Conservation (phyloP, 2,329 filamentous ascomycete species). For the Aspergillus unguis region DNA sequence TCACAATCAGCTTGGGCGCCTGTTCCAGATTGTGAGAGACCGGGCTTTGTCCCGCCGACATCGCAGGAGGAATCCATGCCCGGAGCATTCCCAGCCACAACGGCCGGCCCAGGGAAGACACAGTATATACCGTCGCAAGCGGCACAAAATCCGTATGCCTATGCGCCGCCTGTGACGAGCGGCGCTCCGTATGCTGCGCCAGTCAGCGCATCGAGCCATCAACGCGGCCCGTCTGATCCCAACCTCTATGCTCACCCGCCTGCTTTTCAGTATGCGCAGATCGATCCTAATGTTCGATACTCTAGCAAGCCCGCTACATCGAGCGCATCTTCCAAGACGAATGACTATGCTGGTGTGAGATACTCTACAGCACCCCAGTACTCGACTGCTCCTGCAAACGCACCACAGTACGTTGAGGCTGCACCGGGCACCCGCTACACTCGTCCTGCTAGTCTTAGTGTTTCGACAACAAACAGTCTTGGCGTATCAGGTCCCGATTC, state of each 20-base stretch:
- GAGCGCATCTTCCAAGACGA: slow-evolving; percentile 19
- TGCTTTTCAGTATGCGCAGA: slow-evolving; percentile 39
- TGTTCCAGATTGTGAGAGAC: slow-evolving; percentile 40
- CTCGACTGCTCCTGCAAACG: slow-evolving; percentile 22
- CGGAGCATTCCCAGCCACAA: slow-evolving; percentile 28
- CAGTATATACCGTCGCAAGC: slow-evolving; percentile 30
- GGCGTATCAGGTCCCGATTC: slow-evolving; percentile 34
- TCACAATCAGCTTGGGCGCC: slow-evolving; percentile 31
- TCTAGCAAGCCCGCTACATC: slow-evolving; percentile 28
- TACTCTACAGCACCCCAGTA: slow-evolving; percentile 21
- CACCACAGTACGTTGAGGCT: slow-evolving; percentile 35
- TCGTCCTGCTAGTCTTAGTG: slow-evolving; percentile 34
- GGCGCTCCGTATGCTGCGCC: slow-evolving; percentile 12
- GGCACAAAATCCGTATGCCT: slow-evolving; percentile 21
- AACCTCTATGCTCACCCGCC: slow-evolving; percentile 31
- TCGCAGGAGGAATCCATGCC: slow-evolving; percentile 31
- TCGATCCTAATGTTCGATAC: slow-evolving; percentile 40
- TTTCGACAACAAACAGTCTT: slow-evolving; percentile 40
- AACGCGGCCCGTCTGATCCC: slow-evolving; percentile 31
- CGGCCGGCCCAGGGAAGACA: slow-evolving; percentile 21
- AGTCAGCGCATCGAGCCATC: slow-evolving; percentile 25
- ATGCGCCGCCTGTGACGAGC: slow-evolving; percentile 13
- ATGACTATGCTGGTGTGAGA: slow-evolving; percentile 5
- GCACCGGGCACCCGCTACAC: slow-evolving; percentile 26
- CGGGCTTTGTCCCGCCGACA: slow-evolving; percentile 42